Evolutionary conservation across 768 basidiomycete species (phyloP).

Genomic region (Termitomyces sp.): DNA sequence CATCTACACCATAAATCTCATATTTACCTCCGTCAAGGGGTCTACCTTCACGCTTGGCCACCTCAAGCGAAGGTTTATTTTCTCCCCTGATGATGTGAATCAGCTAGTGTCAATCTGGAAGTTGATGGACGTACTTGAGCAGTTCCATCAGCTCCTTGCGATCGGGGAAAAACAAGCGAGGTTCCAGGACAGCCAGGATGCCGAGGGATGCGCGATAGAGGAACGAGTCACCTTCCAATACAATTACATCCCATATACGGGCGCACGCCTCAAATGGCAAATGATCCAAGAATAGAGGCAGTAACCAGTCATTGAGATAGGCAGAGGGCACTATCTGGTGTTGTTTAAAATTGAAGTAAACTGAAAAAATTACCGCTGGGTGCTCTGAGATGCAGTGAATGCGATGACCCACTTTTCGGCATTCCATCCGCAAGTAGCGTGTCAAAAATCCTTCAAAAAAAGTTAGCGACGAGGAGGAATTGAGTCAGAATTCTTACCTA

Average conservation of each 20-base stretch:
- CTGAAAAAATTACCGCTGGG: slow-evolving; percentile 28
- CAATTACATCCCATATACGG: slow-evolving; percentile 80
- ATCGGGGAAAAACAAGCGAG: slow-evolving; percentile 86
- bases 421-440: slow-evolving; percentile 87
- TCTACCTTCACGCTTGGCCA: slow-evolving; percentile 67
- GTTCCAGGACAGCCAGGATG: slow-evolving; percentile 76
- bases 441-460: slow-evolving; percentile 71
- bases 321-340: slow-evolving; percentile 82
- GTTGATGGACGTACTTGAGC: slow-evolving; percentile 46
- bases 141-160: slow-evolving; percentile 70
- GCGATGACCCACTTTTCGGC: slow-evolving; percentile 71
- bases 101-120: background rate
- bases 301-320: slow-evolving; percentile 81
- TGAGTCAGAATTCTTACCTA: slow-evolving; percentile 41
- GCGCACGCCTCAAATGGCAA: slow-evolving; percentile 90
- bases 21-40: slow-evolving; percentile 69
- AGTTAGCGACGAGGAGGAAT: background rate
- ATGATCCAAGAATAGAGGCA: slow-evolving; percentile 77
- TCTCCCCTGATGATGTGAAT: slow-evolving; percentile 51
- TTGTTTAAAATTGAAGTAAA: slow-evolving; percentile 93
- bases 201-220: slow-evolving; percentile 81
- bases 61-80: slow-evolving; percentile 77
- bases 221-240: slow-evolving; percentile 89
- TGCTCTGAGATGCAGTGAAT: background rate
- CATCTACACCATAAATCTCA: slow-evolving; percentile 81